Evolutionary conservation across 805 yeast genomes (phyloP).

Genomic region (Lipomyces oligophaga): DNA sequence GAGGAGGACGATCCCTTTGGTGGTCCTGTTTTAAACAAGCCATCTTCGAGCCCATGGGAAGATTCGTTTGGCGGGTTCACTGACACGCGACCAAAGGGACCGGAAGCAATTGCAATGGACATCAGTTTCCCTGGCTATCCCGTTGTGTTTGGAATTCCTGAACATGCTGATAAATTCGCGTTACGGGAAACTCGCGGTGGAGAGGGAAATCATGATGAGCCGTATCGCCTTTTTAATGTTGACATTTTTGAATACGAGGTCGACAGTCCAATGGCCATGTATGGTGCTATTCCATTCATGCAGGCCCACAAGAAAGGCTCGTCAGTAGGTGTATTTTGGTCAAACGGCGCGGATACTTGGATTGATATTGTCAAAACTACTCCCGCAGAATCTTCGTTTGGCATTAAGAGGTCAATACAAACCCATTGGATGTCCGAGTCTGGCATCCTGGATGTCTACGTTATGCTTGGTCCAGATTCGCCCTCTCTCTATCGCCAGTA

Average conservation of each 20-base stretch:
- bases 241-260: slow-evolving; percentile 93
- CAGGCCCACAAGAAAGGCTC: slow-evolving; percentile 57
- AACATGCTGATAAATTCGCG: slow-evolving; percentile 80
- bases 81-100: slow-evolving; percentile 71
- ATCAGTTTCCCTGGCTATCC: slow-evolving; percentile 56
- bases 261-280: slow-evolving; percentile 82
- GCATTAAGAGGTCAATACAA: slow-evolving; percentile 35
- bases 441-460: slow-evolving; percentile 73
- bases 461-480: slow-evolving; percentile 56
- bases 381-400: slow-evolving; percentile 23
- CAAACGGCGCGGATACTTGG: slow-evolving; percentile 89
- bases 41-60: slow-evolving; percentile 41
- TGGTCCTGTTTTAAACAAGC: slow-evolving; percentile 38
- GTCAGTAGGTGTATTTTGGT: slow-evolving; percentile 82
- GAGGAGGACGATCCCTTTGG: too few relatives aligned
- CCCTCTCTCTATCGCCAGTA: slow-evolving; percentile 59
- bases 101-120: slow-evolving; percentile 85
- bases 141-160: slow-evolving; percentile 91
- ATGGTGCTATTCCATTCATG: slow-evolving; percentile 90
- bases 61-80: slow-evolving; percentile 67
- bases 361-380: slow-evolving; percentile 54
- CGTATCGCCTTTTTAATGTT: slow-evolving; percentile 86
- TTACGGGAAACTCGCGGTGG: slow-evolving; percentile 60
- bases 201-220: slow-evolving; percentile 46
- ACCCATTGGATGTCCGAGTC: slow-evolving; percentile 95